phyloP scores from a whole-genome alignment of 2,329 filamentous ascomycete species.

The Didymella pinodella region DNA sequence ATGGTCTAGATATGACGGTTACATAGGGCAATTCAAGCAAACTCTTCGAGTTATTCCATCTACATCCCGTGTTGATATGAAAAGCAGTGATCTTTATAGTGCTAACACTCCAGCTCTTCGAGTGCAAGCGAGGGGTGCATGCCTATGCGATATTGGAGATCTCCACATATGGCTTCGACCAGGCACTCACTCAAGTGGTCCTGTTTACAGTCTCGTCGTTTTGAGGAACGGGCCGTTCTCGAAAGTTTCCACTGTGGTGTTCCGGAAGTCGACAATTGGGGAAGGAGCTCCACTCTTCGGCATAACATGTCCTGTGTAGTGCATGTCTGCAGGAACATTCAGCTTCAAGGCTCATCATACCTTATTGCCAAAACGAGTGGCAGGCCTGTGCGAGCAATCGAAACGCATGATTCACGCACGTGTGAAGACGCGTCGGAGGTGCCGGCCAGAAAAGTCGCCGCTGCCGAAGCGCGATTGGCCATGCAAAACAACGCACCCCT shows the following conservation, averaged over 20 bases:
- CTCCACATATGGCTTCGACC: not conserved
- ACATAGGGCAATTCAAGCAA: not conserved
- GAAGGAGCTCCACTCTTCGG: conserved; percentile 2
- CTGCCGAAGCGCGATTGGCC: conserved; percentile 31
- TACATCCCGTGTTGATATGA: not conserved
- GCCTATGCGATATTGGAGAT: not conserved
- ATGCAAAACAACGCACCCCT: conserved; percentile 17
- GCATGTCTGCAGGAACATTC: conserved; percentile 16
- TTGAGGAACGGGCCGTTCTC: conserved; percentile 12
- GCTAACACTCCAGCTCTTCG: not conserved
- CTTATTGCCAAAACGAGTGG: not conserved
- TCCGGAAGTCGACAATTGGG: not conserved
- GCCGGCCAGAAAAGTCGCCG: conserved; percentile 29
- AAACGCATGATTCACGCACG: conserved; percentile 24
- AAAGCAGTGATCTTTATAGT: not conserved
- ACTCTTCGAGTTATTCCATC: not conserved
- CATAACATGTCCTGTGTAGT: not conserved
- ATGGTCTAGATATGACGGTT: conserved; percentile 28
- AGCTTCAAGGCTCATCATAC: conserved; percentile 7
- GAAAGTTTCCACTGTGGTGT: not conserved
- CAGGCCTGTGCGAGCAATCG: conserved; percentile 23
- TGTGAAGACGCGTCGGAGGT: conserved; percentile 25
- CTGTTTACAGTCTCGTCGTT: not conserved
- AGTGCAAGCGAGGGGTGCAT: not conserved
- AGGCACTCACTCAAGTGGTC: not conserved